A percentile compares a stretch with the other conserved stretches of the same genome.
phyloP scores from a whole-genome alignment of 2,329 filamentous ascomycete genomes.

The Xylariaceae sp. region DNA sequence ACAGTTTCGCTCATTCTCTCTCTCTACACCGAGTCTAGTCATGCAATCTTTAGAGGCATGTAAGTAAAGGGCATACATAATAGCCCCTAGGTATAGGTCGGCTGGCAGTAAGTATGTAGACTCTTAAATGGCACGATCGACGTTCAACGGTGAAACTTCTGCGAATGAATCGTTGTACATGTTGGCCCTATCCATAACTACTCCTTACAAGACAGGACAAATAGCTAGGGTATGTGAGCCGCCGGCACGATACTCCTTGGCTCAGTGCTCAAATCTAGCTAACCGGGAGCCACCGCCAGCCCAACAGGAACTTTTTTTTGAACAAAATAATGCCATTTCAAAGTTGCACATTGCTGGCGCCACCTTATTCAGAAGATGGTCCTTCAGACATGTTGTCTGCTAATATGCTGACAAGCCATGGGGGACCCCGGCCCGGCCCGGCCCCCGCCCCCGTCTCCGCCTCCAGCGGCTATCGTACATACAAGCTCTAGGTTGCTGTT shows the following conservation, averaged over 20 bases:
- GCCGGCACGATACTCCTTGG: background rate
- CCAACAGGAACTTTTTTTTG: background rate
- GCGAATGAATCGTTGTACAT: too few relatives aligned
- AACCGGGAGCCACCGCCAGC: background rate
- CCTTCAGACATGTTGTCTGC: slow-evolving; percentile 4
- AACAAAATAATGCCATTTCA: slow-evolving; percentile 2
- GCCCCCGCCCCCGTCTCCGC: too few relatives aligned
- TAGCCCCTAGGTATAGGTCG: too few relatives aligned
- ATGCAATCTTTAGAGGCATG: too few relatives aligned
- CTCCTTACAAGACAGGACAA: too few relatives aligned
- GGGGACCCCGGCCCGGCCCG: background rate
- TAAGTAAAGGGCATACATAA: too few relatives aligned
- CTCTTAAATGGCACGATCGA: too few relatives aligned
- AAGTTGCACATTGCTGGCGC: slow-evolving; percentile 4
- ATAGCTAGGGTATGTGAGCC: slow-evolving; percentile 2
- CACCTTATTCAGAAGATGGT: slow-evolving; percentile 4
- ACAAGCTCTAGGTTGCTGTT: slow-evolving; percentile 12
- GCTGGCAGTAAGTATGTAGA: too few relatives aligned
- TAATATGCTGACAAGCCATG: slow-evolving; percentile 5
- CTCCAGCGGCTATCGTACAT: slow-evolving; percentile 10
- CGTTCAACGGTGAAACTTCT: too few relatives aligned
- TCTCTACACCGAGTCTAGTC: too few relatives aligned
- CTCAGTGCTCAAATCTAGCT: background rate
- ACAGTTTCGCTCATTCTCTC: too few relatives aligned
- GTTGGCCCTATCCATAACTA: too few relatives aligned